A percentile compares a stretch with the other conserved stretches of the same genome.
phyloP scores from a whole-genome alignment of 2,329 filamentous ascomycete genomes.

The Fusarium burgessii region DNA sequence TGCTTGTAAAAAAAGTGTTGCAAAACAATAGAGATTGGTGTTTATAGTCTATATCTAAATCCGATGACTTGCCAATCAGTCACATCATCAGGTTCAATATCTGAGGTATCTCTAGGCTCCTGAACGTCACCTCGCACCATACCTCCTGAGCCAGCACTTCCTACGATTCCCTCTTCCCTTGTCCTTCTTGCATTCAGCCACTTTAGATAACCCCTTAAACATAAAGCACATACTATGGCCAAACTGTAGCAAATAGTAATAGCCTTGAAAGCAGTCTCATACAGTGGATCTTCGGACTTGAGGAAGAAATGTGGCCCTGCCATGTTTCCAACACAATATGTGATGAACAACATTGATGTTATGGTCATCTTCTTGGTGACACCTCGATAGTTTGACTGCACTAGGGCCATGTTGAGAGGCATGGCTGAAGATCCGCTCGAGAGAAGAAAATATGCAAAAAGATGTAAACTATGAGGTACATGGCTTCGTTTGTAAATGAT shows the following conservation, averaged over 20 bases:
- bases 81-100: constrained; percentile 65
- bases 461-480: constrained; percentile 58
- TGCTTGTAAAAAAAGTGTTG: no score
- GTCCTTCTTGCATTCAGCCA: constrained; percentile 58
- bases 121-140: constrained; percentile 51
- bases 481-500: constrained; percentile 62
- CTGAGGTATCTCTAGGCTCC: constrained; percentile 43
- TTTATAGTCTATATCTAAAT: constrained; percentile 66
- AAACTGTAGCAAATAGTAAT: constrained; percentile 69
- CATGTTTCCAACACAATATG: constrained; percentile 69
- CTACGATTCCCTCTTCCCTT: constrained; percentile 58
- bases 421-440: constrained; percentile 65
- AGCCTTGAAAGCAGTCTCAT: constrained; percentile 65
- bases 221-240: constrained; percentile 58
- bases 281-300: constrained; percentile 61
- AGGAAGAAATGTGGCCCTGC: constrained; percentile 67
- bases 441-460: constrained; percentile 70
- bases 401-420: constrained; percentile 66
- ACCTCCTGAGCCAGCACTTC: constrained; percentile 57
- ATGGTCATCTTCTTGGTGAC: constrained; percentile 72
- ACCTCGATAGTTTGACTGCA: constrained; percentile 67
- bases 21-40: background rate
- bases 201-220: constrained; percentile 61
- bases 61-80: constrained; percentile 71
- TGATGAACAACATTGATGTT: constrained; percentile 66